Conservation (phyloP, 768 basidiomycete genomes). For the Agrocybe pediades region DNA sequence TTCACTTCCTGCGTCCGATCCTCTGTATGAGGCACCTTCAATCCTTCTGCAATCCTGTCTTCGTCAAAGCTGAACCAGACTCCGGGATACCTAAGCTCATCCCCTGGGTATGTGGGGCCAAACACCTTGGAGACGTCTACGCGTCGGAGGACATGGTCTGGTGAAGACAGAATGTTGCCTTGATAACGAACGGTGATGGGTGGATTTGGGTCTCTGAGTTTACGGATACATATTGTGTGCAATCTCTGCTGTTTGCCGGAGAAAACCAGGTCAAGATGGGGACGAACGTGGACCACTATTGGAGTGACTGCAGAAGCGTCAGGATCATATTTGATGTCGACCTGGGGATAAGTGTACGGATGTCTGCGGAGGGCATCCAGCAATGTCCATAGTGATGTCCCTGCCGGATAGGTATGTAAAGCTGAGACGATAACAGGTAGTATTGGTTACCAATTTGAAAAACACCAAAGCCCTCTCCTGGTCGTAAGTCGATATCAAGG, state of each 20-base stretch:
- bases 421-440: conserved; percentile 4
- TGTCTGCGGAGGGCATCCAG: conserved; percentile 67
- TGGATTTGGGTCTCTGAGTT: conserved; percentile 65
- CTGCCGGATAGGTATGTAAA: conserved; percentile 34
- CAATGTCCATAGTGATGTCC: conserved; percentile 77
- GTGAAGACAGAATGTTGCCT: conserved; percentile 60
- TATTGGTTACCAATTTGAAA: conserved; percentile 67
- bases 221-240: conserved; percentile 74
- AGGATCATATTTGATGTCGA: conserved; percentile 82
- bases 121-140: conserved; percentile 72
- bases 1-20: conserved; percentile 78
- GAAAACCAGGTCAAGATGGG: conserved; percentile 85
- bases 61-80: conserved; percentile 86
- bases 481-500: conserved; percentile 75
- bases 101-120: conserved; percentile 80
- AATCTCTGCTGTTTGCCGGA: conserved; percentile 78
- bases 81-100: conserved; percentile 80
- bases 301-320: conserved; percentile 72
- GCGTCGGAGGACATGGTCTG: conserved; percentile 59
- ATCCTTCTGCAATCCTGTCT: conserved; percentile 57
- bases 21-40: conserved; percentile 54
- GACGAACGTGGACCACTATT: conserved; percentile 75
- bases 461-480: conserved; percentile 73
- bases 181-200: conserved; percentile 72
- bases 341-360: conserved; percentile 74